Conservation (phyloP, 441 rosid genomes). For the Gossypium schwendimanii region DNA sequence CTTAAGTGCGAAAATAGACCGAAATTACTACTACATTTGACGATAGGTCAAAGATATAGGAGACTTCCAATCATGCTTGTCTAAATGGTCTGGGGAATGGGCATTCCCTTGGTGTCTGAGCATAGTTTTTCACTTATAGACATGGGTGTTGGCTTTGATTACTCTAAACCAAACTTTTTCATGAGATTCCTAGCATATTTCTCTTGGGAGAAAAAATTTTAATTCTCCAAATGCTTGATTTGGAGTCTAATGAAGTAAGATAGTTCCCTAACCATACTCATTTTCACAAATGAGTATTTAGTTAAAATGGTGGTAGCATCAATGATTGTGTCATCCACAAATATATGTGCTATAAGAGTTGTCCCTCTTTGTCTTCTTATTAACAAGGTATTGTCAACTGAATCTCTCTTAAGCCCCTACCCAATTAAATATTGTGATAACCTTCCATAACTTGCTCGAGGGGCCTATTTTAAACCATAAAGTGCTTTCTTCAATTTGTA, state of each 20-base stretch:
- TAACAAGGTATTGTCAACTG: neutral
- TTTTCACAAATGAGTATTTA: neutral
- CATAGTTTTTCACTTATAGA: too few species aligned
- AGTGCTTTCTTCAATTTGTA: neutral
- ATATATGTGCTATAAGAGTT: neutral
- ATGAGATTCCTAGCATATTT: neutral
- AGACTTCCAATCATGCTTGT: too few species aligned
- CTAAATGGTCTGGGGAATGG: too few species aligned
- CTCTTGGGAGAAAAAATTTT: neutral
- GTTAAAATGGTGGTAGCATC: neutral
- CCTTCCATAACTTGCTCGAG: neutral
- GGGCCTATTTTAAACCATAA: neutral
- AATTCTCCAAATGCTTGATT: neutral
- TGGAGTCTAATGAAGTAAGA: neutral
- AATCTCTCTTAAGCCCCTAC: neutral
- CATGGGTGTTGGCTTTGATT: too few species aligned
- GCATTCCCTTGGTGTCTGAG: too few species aligned
- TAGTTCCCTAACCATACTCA: neutral
- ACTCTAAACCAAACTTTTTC: too few species aligned
- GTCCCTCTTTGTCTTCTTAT: neutral
- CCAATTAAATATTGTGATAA: neutral
- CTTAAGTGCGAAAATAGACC: too few species aligned
- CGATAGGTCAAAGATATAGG: too few species aligned
- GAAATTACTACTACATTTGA: too few species aligned
- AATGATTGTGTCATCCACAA: neutral